Evolutionary conservation across 2,329 filamentous ascomycete species (phyloP).

Genomic region (Talaromyces islandicus): DNA sequence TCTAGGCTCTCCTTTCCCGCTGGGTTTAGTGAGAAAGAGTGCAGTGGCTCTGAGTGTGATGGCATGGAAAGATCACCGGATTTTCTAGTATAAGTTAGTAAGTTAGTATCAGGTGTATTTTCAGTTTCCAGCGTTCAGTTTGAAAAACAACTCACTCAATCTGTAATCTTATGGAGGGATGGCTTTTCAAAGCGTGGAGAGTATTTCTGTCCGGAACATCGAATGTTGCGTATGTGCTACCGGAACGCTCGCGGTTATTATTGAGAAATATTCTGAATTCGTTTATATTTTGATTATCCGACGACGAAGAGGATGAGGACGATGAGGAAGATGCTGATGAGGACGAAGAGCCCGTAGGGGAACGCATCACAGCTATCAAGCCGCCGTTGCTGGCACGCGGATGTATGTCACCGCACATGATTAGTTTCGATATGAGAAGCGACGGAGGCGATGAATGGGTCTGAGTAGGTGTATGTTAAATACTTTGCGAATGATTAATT

Average conservation of each 20-base stretch:
- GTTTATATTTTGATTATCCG: background rate
- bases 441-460: background rate
- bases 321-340: constrained; percentile 7
- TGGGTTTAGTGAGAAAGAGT: constrained; percentile 19
- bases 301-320: background rate
- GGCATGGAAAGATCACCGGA: constrained; percentile 21
- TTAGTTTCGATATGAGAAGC: constrained; percentile 15
- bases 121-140: background rate
- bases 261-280: constrained; percentile 24
- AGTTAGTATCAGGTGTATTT: background rate
- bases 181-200: constrained; percentile 15
- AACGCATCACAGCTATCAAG: constrained; percentile 29
- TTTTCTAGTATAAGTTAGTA: constrained; percentile 13
- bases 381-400: constrained; percentile 41
- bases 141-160: constrained; percentile 24
- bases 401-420: constrained; percentile 44
- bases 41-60: constrained; percentile 15
- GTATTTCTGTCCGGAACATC: constrained; percentile 19
- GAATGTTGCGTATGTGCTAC: constrained; percentile 19
- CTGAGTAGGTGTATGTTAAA: too few relatives aligned
- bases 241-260: constrained; percentile 12
- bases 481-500: background rate
- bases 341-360: constrained; percentile 8
- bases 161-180: constrained; percentile 20
- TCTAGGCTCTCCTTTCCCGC: constrained; percentile 14